Conservation (phyloP, 1,284 basidiomycete genomes). For the Clitocybe nebularis region DNA sequence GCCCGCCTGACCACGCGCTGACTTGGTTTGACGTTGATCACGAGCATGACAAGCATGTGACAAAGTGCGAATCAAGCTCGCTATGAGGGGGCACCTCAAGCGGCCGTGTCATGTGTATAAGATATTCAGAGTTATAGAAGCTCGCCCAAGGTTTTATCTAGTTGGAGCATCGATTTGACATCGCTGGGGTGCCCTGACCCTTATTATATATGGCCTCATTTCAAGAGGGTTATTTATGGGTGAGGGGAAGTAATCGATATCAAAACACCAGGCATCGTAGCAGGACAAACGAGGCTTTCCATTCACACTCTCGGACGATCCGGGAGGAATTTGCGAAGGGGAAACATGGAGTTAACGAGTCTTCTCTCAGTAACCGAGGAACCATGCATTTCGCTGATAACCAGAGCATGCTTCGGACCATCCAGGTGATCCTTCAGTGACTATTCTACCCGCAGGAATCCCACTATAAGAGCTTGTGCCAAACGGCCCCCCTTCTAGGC, state of each 20-base stretch:
- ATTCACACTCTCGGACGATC: constrained; percentile 1
- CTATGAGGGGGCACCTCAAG: not conserved
- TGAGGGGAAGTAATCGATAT: not conserved
- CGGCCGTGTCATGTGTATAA: not conserved
- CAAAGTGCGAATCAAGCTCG: constrained; percentile 4
- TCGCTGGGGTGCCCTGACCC: not conserved
- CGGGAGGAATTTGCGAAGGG: not conserved
- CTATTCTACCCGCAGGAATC: not conserved
- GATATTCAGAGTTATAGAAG: not conserved
- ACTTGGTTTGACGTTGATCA: constrained; percentile 8
- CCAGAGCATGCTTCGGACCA: constrained; percentile 6
- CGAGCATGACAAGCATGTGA: constrained; percentile 12
- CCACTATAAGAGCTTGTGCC: constrained; percentile 12
- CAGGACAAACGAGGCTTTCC: constrained; percentile 1
- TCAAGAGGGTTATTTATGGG: not conserved
- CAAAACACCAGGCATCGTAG: not conserved
- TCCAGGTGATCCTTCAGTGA: constrained; percentile 10
- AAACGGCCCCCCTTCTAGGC: not conserved
- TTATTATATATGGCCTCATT: constrained; percentile 4
- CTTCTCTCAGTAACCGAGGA: constrained; percentile 8
- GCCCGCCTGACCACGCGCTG: constrained; percentile 6
- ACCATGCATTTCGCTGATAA: constrained; percentile 1
- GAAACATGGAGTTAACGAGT: constrained; percentile 3
- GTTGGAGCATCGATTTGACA: no score
- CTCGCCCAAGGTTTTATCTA: not conserved